Conservation (phyloP, 148 eudicot genomes). For the Selenicereus undatus region DNA sequence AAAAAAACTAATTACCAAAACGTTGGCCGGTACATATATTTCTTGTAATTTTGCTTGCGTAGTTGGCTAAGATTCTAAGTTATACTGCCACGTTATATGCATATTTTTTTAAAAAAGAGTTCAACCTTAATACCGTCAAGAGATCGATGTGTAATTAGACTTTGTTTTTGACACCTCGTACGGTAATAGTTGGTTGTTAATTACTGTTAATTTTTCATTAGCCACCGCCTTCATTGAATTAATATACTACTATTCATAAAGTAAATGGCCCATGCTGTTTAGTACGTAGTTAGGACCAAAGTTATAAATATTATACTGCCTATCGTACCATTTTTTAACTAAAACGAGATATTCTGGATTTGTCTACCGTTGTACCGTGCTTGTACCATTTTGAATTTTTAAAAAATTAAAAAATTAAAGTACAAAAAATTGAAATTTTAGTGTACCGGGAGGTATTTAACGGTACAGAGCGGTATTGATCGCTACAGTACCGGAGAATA, state of each 20-base stretch:
- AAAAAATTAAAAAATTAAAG: too few species aligned
- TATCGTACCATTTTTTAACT: too few species aligned
- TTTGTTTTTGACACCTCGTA: background rate
- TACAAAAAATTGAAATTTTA: too few species aligned
- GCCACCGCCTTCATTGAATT: background rate
- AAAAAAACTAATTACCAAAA: background rate
- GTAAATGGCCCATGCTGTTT: background rate
- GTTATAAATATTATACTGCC: too few species aligned
- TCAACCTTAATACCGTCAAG: background rate
- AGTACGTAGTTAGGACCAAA: too few species aligned
- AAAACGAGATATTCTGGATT: too few species aligned
- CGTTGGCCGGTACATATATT: slow-evolving; percentile 23
- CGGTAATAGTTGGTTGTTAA: background rate
- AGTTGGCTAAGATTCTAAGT: background rate
- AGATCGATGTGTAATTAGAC: background rate
- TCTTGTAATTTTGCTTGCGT: slow-evolving; percentile 36
- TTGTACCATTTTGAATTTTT: too few species aligned
- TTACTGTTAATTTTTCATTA: too few species aligned
- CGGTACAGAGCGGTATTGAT: too few species aligned
- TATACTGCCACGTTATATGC: background rate
- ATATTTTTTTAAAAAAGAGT: background rate
- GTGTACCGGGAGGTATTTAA: too few species aligned
- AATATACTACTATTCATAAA: background rate
- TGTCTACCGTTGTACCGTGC: too few species aligned
- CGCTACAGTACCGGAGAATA: too few species aligned